Evolutionary conservation across 129 eudicot genomes (phyloP), one percentile per base, ranked within the genome.

Genomic region (Glebionis coronaria): DNA sequence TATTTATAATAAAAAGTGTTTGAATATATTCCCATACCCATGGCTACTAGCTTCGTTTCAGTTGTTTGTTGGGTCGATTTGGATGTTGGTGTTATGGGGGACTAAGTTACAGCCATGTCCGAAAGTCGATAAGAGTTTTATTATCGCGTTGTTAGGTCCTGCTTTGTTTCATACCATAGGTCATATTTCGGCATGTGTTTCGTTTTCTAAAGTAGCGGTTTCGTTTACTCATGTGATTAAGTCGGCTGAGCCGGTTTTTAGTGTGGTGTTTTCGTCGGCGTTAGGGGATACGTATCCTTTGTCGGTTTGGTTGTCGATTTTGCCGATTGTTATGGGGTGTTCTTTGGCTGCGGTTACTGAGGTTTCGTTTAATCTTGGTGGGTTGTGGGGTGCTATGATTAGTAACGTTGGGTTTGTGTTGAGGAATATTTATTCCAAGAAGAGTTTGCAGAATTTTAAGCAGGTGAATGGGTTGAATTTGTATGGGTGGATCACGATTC

Each of bases 161-260:
- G 95, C 98, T 0, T 83, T 93, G 11, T 93, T 93, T 71, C 98
- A 93, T 83, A 88, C 98, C 0, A 77, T 93, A 63, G 98, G 98
- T 54, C 98, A 93, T 77, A 93, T 93, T 28, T 93, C 98, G 40
- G 98, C 98, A 7, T 93, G 98, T 71, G 98, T 93, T 67, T 93
- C 98, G 3, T 93, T 93, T 81, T 93, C 98, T 0, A 93, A 93
- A 71, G 98, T 93, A 12, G 98, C 98, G 56, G 98, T 93, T 71
- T 93, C 98, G 6, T 93, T 93, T 78, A 93, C 98, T 14, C 98
- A 93, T 81, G 98, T 93, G 4, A 93, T 93, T 13, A 93, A 93
- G 65, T 93, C 98, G 1, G 90, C 98, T 0, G 98, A 93, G 63
- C 98, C 98, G 31, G 98, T 82, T 38, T 88, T 93, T 52, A 80